phyloP scores from a whole-genome alignment of 768 basidiomycete species.

The Boletales sp. region DNA sequence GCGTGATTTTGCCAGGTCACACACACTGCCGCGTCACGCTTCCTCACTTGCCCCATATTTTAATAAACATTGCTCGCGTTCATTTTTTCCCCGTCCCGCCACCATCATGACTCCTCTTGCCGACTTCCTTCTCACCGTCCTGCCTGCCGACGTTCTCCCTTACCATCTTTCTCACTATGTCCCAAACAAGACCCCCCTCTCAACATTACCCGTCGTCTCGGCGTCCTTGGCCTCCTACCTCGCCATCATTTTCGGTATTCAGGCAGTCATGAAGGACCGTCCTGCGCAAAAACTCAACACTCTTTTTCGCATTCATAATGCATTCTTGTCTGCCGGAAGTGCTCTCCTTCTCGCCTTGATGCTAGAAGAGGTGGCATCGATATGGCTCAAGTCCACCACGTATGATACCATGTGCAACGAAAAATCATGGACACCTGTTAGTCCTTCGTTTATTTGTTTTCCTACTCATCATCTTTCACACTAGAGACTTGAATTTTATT shows the following conservation, averaged over 20 bases:
- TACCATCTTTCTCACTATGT: slow-evolving; percentile 46
- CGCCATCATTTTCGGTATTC: slow-evolving; percentile 80
- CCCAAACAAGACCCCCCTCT: slow-evolving; percentile 54
- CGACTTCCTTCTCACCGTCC: slow-evolving; percentile 58
- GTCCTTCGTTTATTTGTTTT: slow-evolving; percentile 29
- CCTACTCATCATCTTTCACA: background rate
- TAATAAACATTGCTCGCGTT: slow-evolving; percentile 6
- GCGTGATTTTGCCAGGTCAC: background rate
- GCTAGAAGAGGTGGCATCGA: slow-evolving; percentile 86
- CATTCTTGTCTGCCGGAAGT: slow-evolving; percentile 82
- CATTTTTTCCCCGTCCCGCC: slow-evolving; percentile 19
- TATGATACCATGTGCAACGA: slow-evolving; percentile 77
- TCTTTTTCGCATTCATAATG: slow-evolving; percentile 89
- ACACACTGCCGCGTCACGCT: slow-evolving; percentile 27
- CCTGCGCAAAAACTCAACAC: slow-evolving; percentile 71
- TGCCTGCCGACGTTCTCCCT: slow-evolving; percentile 45
- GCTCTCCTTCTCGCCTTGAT: slow-evolving; percentile 83
- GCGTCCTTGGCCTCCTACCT: slow-evolving; percentile 77
- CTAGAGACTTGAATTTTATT: slow-evolving; percentile 91
- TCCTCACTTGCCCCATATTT: slow-evolving; percentile 27
- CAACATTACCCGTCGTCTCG: slow-evolving; percentile 62
- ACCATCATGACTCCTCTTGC: slow-evolving; percentile 68
- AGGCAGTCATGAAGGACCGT: slow-evolving; percentile 78
- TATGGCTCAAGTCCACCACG: slow-evolving; percentile 64
- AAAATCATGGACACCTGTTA: slow-evolving; percentile 82